phyloP scores from a whole-genome alignment of 176 grass and related monocot genomes.

The Carex scoparia region DNA sequence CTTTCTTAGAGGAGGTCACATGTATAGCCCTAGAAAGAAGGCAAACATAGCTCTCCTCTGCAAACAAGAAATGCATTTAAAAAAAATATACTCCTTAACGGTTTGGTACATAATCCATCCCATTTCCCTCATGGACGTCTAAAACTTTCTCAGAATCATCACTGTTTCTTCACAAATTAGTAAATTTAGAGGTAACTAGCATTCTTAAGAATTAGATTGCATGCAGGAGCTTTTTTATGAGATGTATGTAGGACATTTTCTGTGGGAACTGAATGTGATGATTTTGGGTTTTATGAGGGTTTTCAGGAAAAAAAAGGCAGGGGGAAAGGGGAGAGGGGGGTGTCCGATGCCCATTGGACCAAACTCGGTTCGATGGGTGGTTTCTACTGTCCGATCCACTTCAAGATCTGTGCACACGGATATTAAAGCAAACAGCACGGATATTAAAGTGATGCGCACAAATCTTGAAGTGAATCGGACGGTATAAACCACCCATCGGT shows the following conservation, averaged over 20 bases:
- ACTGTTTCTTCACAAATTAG: background rate
- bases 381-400: too few species aligned
- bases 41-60: background rate
- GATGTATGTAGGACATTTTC: background rate
- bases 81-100: background rate
- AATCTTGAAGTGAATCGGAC: too few species aligned
- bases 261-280: background rate
- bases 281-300: background rate
- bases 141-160: background rate
- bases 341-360: too few species aligned
- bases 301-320: background rate
- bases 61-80: background rate
- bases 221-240: background rate
- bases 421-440: too few species aligned
- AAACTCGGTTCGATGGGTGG: too few species aligned
- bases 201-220: background rate
- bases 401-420: too few species aligned
- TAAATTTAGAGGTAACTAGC: background rate
- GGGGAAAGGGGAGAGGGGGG: background rate
- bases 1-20: background rate
- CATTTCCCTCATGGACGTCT: background rate
- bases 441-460: too few species aligned
- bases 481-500: too few species aligned
- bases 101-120: background rate
- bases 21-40: background rate